Evolutionary conservation across 2,329 filamentous ascomycete genomes (phyloP), one percentile per base, ranked within the genome.

Genomic region (Alternaria sp.): DNA sequence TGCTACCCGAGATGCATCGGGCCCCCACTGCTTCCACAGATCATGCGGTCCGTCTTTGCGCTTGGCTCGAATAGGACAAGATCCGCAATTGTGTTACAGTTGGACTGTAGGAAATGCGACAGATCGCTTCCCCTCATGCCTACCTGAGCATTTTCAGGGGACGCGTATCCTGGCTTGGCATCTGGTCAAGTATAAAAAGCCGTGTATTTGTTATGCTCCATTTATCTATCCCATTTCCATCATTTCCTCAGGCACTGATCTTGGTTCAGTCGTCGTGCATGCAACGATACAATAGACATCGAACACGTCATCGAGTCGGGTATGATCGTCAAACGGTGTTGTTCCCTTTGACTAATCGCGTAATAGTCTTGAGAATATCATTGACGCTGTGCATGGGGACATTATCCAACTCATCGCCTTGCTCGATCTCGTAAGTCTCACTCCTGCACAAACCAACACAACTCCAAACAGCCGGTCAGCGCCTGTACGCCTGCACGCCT

Each of bases 1-100:
- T 18, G n/a, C 44, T 30, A 46, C 27, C 44, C 44, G 44, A 46
- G 44, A 46, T 46, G 44, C 27, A 46, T 30, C 44, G 44, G 44
- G 30, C 44, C n/a, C 12, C 32, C 32, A 8, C 32, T 34, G 32
- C 32, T 34, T 34, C 32, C 32, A 34, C 32, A 34, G 32, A 12
- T 36, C 32, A 5, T 16, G 30, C 30, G 30, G 30, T 32, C 10
- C 10, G 30, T 16, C 14, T 36, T 16, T 36, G 32, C 32, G 0
- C 32, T 34, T 16, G 12, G 32, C 32, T 34, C 12, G 32, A 14
- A 16, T 16, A 34, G 2, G 32, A 14, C 14, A 34, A 34, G 32
- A 34, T 34, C 32, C 12, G 12, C 32, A 12, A 34, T 14, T 25
- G 25, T 25, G 25, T 25, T 25, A 25, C 22, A 25, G 22, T 25